A percentile compares a stretch with the other conserved stretches of the same genome.
Evolutionary conservation across 1,284 basidiomycete genomes (phyloP).

Genomic region (Austroboletus niveus): DNA sequence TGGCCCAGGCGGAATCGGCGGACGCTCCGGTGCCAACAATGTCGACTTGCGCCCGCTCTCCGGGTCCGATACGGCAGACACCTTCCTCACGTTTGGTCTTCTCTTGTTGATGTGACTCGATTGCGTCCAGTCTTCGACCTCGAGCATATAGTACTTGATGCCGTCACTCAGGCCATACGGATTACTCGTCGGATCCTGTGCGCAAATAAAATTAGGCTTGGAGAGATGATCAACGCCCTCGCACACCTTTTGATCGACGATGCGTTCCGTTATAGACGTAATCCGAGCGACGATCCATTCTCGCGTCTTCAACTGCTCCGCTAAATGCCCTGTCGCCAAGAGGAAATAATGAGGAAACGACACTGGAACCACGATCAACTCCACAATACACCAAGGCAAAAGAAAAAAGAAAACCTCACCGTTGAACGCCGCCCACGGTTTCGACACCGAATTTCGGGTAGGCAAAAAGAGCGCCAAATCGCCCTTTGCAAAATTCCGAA

Average conservation of each 20-base stretch:
- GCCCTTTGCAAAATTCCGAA: constrained; percentile 89
- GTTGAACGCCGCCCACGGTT: constrained; percentile 98
- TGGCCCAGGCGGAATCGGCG: constrained; percentile 44
- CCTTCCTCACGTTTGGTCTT: constrained; percentile 50
- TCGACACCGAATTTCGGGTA: constrained; percentile 87
- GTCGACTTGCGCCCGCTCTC: constrained; percentile 35
- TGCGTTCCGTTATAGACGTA: constrained; percentile 80
- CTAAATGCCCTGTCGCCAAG: constrained; percentile 79
- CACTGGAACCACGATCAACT: constrained; percentile 44
- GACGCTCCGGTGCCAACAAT: constrained; percentile 34
- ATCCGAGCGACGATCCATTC: constrained; percentile 97
- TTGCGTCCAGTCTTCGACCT: constrained; percentile 91
- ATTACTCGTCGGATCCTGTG: constrained; percentile 68
- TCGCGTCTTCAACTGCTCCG: constrained; percentile 79
- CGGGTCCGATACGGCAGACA: constrained; percentile 40
- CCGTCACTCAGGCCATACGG: constrained; percentile 85
- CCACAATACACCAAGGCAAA: neutral
- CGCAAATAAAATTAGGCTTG: constrained; percentile 9
- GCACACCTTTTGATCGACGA: constrained; percentile 76
- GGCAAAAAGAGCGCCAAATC: constrained; percentile 95
- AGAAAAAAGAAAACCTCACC: constrained; percentile 43
- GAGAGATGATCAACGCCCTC: neutral
- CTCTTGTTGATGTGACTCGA: constrained; percentile 60
- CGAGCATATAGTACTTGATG: constrained; percentile 89
- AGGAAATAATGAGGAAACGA: constrained; percentile 98